Percentiles rank a stretch among this genome's conserved stretches.
Conservation (phyloP, 352 stramenopile species). For the Phytopythium mirpurense region DNA sequence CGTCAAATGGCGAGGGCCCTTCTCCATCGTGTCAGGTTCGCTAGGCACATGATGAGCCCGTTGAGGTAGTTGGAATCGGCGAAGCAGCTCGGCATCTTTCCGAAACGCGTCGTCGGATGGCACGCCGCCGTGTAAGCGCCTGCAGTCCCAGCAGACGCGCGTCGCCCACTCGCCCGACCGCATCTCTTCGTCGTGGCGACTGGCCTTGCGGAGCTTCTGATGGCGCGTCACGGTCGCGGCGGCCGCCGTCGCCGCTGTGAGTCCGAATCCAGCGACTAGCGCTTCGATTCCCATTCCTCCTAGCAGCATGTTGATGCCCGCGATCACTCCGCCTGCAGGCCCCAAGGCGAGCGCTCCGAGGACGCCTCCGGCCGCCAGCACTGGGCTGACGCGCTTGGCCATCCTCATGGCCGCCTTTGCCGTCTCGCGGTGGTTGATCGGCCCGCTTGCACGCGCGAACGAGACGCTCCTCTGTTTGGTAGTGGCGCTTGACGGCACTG, state of each 20-base stretch:
- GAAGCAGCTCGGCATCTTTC: conserved; percentile 52
- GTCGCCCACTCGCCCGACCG: conserved; percentile 58
- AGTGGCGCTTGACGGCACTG: neutral
- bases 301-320: conserved; percentile 55
- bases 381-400: conserved; percentile 32
- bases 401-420: conserved; percentile 18
- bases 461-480: neutral
- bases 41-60: neutral
- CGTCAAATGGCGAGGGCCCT: conserved; percentile 1
- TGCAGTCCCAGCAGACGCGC: conserved; percentile 66
- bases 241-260: conserved; percentile 50
- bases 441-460: neutral
- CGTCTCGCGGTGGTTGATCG: conserved; percentile 5
- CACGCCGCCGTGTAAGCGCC: conserved; percentile 31
- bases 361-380: conserved; percentile 56
- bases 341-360: conserved; percentile 47
- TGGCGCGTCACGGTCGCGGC: conserved; percentile 49
- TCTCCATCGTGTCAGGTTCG: neutral
- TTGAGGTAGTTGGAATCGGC: conserved; percentile 35
- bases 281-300: conserved; percentile 47
- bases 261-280: conserved; percentile 47
- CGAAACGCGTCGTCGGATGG: conserved; percentile 44
- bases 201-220: conserved; percentile 35
- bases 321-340: conserved; percentile 39
- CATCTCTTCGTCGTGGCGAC: conserved; percentile 31